Evolutionary conservation across 2,329 filamentous ascomycete species (phyloP).

Genomic region (Epicoccum nigrum): DNA sequence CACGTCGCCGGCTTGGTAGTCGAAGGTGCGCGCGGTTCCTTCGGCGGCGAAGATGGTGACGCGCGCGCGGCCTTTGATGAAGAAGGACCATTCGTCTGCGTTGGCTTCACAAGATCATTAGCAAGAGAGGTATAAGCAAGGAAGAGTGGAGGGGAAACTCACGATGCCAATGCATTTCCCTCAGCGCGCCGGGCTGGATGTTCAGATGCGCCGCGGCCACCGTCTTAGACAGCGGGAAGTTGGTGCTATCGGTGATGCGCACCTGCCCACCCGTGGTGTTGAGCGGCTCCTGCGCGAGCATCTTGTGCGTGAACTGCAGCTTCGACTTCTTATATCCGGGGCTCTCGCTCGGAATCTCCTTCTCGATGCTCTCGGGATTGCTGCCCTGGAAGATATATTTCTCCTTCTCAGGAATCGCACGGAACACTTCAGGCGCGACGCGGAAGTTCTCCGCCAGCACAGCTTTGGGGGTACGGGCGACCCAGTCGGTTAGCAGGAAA

Average conservation of each 20-base stretch:
- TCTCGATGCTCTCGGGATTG: constrained; percentile 66
- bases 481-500: constrained; percentile 75
- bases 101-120: constrained; percentile 44
- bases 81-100: constrained; percentile 82
- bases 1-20: constrained; percentile 76
- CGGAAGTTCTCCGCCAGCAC: constrained; percentile 79
- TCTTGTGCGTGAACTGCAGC: constrained; percentile 71
- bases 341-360: constrained; percentile 65
- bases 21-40: constrained; percentile 73
- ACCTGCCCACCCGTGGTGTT: constrained; percentile 72
- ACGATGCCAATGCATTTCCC: constrained; percentile 83
- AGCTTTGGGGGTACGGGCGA: constrained; percentile 73
- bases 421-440: constrained; percentile 72
- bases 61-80: constrained; percentile 72
- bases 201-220: constrained; percentile 74
- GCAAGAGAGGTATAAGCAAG: not conserved
- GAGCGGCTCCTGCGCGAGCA: constrained; percentile 72
- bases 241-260: constrained; percentile 75
- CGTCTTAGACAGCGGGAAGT: constrained; percentile 75
- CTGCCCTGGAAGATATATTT: constrained; percentile 81
- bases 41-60: constrained; percentile 77
- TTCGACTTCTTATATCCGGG: constrained; percentile 70
- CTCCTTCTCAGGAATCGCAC: constrained; percentile 67
- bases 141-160: constrained; percentile 1
- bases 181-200: constrained; percentile 73